phyloP scores from a whole-genome alignment of 208 protist species.

The Endotrypanum monterogeii region DNA sequence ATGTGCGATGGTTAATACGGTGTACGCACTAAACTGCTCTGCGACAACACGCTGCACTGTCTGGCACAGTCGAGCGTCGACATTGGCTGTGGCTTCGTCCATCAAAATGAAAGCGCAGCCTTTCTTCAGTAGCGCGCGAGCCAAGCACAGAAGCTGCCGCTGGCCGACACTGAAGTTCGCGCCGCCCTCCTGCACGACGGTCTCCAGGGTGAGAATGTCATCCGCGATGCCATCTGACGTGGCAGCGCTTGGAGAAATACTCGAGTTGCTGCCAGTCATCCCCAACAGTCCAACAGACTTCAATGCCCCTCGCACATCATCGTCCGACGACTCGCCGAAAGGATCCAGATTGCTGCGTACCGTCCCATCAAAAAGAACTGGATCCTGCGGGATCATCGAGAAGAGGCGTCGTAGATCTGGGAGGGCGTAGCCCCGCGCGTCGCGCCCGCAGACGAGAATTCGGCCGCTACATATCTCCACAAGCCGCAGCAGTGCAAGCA shows the following conservation, averaged over 20 bases:
- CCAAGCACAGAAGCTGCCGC: constrained; percentile 75
- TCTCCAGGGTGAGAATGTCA: constrained; percentile 1
- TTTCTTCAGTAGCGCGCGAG: constrained; percentile 64
- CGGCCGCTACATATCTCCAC: constrained; percentile 47
- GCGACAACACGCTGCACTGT: constrained; percentile 34
- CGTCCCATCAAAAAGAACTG: constrained; percentile 71
- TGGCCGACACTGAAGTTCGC: constrained; percentile 75
- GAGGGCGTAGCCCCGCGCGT: constrained; percentile 35
- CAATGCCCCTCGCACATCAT: constrained; percentile 36
- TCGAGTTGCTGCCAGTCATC: constrained; percentile 5
- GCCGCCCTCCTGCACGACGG: constrained; percentile 56
- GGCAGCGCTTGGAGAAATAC: background rate
- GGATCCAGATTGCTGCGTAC: constrained; percentile 78
- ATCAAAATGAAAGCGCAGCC: constrained; percentile 67
- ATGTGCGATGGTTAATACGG: constrained; percentile 75
- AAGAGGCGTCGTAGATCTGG: constrained; percentile 52
- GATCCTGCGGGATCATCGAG: constrained; percentile 81
- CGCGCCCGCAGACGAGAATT: constrained; percentile 40
- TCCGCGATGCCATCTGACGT: background rate
- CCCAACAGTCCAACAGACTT: constrained; percentile 36
- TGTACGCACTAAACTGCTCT: constrained; percentile 48
- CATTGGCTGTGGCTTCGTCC: constrained; percentile 78
- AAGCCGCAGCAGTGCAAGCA: constrained; percentile 68
- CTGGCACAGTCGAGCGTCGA: constrained; percentile 56
- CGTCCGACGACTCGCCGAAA: constrained; percentile 41